Percentiles rank a stretch among this genome's conserved stretches.
Conservation (phyloP, 1,139 yeast species). For the Scheffersomyces insectosa region DNA sequence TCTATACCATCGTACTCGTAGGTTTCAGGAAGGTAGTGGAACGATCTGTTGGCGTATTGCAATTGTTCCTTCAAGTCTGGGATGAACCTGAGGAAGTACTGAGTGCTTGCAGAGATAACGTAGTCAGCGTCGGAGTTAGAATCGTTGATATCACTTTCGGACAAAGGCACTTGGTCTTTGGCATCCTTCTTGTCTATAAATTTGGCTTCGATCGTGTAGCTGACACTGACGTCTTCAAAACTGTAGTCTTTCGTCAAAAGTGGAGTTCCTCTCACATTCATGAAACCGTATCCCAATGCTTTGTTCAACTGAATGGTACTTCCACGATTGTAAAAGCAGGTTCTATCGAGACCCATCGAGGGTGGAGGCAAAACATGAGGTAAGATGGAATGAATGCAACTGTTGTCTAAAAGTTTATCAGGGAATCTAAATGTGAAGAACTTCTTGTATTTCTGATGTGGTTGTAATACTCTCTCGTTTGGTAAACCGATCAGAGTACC, state of each 20-base stretch:
- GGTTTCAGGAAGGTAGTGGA: conserved; percentile 26
- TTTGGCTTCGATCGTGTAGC: conserved; percentile 46
- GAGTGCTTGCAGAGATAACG: conserved; percentile 37
- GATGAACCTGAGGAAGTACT: conserved; percentile 42
- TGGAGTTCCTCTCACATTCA: conserved; percentile 44
- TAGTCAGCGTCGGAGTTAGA: conserved; percentile 35
- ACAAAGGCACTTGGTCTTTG: conserved; percentile 26
- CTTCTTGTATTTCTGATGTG: conserved; percentile 57
- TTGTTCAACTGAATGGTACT: conserved; percentile 39
- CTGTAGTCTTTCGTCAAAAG: conserved; percentile 42
- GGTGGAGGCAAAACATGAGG: conserved; percentile 66
- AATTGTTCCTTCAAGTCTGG: conserved; percentile 39
- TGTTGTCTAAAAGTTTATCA: conserved; percentile 52
- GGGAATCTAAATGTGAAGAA: conserved; percentile 68
- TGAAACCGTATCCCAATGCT: conserved; percentile 46
- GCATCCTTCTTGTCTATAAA: conserved; percentile 41
- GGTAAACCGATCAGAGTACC: conserved; percentile 54
- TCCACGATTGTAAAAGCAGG: conserved; percentile 39
- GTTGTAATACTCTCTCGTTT: conserved; percentile 49
- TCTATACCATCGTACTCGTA: conserved; percentile 35
- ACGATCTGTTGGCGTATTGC: conserved; percentile 25
- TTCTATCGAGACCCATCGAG: conserved; percentile 57
- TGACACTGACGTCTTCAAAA: conserved; percentile 43
- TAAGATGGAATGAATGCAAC: conserved; percentile 54
- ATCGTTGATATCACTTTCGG: conserved; percentile 41